Conservation (phyloP, 768 basidiomycete genomes). For the Tricholomella constricta region DNA sequence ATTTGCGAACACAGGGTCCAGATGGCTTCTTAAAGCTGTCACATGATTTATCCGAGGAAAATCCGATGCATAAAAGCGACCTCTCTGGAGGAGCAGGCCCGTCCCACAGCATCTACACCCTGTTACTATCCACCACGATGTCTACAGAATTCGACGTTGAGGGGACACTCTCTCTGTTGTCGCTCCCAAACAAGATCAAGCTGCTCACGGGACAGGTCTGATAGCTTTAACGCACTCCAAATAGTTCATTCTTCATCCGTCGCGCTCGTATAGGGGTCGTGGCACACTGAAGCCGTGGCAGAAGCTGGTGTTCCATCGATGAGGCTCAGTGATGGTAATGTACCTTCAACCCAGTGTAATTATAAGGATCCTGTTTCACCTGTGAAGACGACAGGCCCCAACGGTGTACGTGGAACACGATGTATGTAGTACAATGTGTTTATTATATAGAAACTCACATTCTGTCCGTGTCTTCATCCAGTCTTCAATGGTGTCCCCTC, state of each 20-base stretch:
- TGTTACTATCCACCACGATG: conserved; percentile 16
- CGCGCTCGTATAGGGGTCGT: conserved; percentile 43
- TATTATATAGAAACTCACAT: conserved; percentile 44
- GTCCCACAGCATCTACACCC: background rate
- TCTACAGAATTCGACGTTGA: conserved; percentile 37
- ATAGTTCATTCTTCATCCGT: background rate
- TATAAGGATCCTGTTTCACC: background rate
- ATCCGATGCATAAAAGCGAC: conserved; percentile 16
- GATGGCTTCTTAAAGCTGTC: too few species aligned
- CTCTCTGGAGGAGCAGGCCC: background rate
- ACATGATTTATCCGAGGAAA: conserved; percentile 24
- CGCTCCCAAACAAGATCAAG: conserved; percentile 44
- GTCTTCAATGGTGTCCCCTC: conserved; percentile 59
- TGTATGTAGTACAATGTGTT: conserved; percentile 30
- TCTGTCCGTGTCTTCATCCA: conserved; percentile 15
- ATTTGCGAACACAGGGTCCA: too few species aligned
- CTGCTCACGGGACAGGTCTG: conserved; percentile 43
- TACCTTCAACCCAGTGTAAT: background rate
- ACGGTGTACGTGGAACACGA: conserved; percentile 49
- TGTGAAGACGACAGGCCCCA: conserved; percentile 40
- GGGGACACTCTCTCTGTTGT: conserved; percentile 36
- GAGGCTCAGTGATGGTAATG: conserved; percentile 48
- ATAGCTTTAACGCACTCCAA: background rate
- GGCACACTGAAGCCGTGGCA: conserved; percentile 46
- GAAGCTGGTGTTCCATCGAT: conserved; percentile 42